phyloP scores from a whole-genome alignment of 257 asterid genomes.

The Schizonepeta tenuifolia region DNA sequence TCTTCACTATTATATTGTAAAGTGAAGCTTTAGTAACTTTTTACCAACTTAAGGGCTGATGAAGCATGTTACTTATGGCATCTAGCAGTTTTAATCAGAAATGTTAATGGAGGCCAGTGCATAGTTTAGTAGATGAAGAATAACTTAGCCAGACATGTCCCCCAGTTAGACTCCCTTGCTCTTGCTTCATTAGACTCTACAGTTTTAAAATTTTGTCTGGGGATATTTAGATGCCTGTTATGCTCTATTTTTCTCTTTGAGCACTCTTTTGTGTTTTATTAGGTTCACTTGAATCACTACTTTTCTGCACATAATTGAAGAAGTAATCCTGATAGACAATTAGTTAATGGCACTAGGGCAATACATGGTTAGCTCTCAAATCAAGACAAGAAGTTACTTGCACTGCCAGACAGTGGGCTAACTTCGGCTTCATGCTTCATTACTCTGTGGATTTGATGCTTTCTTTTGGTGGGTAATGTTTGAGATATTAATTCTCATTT shows the following conservation, averaged over 20 bases:
- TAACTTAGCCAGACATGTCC: background rate
- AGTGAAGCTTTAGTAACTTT: background rate
- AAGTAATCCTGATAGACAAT: background rate
- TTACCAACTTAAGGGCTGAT: conserved; percentile 8
- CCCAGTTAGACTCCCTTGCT: conserved; percentile 11
- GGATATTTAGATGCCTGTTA: background rate
- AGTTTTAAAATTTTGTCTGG: background rate
- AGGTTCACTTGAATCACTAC: no score
- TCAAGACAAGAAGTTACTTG: conserved; percentile 3
- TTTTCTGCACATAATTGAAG: background rate
- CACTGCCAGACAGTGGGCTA: conserved; percentile 15
- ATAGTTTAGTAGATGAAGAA: conserved; percentile 2
- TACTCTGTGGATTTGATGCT: conserved; percentile 1
- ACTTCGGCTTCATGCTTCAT: conserved; percentile 11
- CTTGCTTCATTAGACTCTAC: background rate
- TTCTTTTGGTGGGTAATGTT: conserved; percentile 11
- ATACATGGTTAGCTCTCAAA: background rate
- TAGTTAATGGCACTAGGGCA: background rate
- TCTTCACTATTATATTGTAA: background rate
- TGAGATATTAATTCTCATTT: conserved; percentile 26
- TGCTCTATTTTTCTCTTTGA: background rate
- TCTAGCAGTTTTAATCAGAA: background rate
- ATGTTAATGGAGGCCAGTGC: background rate
- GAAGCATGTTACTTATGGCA: conserved; percentile 1
- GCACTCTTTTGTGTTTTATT: no score